Conservation (phyloP, 768 basidiomycete genomes). For the Collybia nuda region DNA sequence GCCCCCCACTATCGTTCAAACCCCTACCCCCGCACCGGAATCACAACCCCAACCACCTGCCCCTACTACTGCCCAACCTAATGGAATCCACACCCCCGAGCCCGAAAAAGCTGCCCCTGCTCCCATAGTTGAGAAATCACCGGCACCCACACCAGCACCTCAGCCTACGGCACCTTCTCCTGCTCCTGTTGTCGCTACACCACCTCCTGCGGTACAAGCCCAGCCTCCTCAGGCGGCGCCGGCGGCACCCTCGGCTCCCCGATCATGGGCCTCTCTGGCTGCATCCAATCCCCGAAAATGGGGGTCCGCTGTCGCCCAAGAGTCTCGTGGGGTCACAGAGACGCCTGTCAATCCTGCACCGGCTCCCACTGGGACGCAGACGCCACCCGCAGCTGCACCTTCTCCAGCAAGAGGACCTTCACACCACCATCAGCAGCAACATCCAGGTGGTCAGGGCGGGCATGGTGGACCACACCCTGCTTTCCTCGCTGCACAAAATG, state of each 20-base stretch:
- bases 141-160: slow-evolving; percentile 30
- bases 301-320: slow-evolving; percentile 79
- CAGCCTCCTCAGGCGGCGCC: slow-evolving; percentile 29
- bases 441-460: slow-evolving; percentile 30
- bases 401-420: slow-evolving; percentile 14
- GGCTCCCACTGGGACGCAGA: slow-evolving; percentile 27
- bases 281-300: slow-evolving; percentile 82
- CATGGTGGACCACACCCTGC: slow-evolving; percentile 38
- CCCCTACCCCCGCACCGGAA: slow-evolving; percentile 32
- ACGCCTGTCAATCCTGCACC: slow-evolving; percentile 37
- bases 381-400: slow-evolving; percentile 12
- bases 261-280: slow-evolving; percentile 92
- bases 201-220: slow-evolving; percentile 23
- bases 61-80: slow-evolving; percentile 27
- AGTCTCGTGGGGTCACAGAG: slow-evolving; percentile 76
- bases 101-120: slow-evolving; percentile 29
- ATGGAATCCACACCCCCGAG: slow-evolving; percentile 41
- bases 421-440: slow-evolving; percentile 28
- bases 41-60: slow-evolving; percentile 21
- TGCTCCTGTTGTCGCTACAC: slow-evolving; percentile 24
- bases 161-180: slow-evolving; percentile 27
- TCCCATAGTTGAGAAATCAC: slow-evolving; percentile 20
- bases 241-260: slow-evolving; percentile 48
- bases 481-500: slow-evolving; percentile 53
- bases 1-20: slow-evolving; percentile 27